Evolutionary conservation across 208 protist species (phyloP), one percentile per base, ranked within the genome.

Genomic region (Naegleria fowleri): DNA sequence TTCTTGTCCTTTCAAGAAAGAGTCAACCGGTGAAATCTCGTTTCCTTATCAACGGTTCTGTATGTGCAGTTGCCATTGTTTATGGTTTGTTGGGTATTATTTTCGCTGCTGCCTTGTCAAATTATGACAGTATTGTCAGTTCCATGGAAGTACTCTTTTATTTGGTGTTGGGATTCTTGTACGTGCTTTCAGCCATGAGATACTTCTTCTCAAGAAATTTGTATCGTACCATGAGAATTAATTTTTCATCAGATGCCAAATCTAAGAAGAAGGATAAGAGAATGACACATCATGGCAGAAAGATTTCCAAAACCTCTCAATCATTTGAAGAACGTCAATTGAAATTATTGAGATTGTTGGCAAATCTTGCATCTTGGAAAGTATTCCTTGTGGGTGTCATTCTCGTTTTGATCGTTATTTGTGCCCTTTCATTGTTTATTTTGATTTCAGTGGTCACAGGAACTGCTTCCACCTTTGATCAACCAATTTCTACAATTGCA

Each of bases 191-290:
- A 36, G 67, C 67, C 25, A 13, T 79, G 7, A 29, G 67, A 36
- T 79, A 79, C n/a, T 79, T 79, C 67, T 79, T 79, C 29, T 36
- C 67, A 0, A 79, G 67, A 79, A 79, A 79, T 79, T 36, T 79
- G 16, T 79, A 79, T 79, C 19, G 67, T 36, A 79, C 67, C 9
- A 79, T 79, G 16, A 79, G 67, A 79, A 36, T 79, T 36, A 29
- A 79, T 1, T 79, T 79, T 33, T 36, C 67, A 79, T 36, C 19
- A n/a, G 29, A 79, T 36, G 0, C 13, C 6, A 79, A 79, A 36
- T 36, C 19, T 0, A 16, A 75, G 25, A 29, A 75, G 25, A 75
- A 75, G 58, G 25, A 29, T 4, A 75, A 75, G 25, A 75, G 19
- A 75, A 75, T 75, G 58, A 75, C 13, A 22, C 19, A 75, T n/a